phyloP scores from a whole-genome alignment of 2,329 filamentous ascomycete genomes.

The Curvularia spicifera region DNA sequence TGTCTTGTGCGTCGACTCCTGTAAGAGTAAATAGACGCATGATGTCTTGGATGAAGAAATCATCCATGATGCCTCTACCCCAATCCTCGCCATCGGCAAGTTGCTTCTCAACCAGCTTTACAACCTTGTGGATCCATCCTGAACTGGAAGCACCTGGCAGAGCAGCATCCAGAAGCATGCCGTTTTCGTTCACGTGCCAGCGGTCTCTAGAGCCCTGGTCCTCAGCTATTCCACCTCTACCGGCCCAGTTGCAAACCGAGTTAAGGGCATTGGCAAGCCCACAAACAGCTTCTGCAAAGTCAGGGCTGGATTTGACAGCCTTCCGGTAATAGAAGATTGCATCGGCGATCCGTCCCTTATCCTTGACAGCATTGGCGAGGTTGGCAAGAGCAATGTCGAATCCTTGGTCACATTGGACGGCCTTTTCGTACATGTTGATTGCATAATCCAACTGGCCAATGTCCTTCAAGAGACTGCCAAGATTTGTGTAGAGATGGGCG shows the following conservation, averaged over 20 bases:
- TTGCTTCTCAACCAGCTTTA: conserved; percentile 88
- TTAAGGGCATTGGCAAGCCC: conserved; percentile 93
- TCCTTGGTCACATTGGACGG: conserved; percentile 87
- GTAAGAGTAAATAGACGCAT: conserved; percentile 55
- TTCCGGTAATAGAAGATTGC: conserved; percentile 91
- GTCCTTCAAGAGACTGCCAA: conserved; percentile 94
- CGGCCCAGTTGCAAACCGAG: conserved; percentile 94
- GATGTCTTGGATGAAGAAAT: conserved; percentile 50
- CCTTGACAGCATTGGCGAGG: conserved; percentile 95
- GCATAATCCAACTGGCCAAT: conserved; percentile 91
- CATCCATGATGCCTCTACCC: conserved; percentile 73
- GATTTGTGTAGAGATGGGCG: conserved; percentile 94
- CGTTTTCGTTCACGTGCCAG: conserved; percentile 89
- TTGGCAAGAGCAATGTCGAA: conserved; percentile 98
- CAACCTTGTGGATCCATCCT: conserved; percentile 88
- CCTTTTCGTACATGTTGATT: conserved; percentile 96
- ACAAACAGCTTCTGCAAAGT: conserved; percentile 96
- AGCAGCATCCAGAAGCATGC: conserved; percentile 78
- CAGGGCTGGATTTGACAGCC: conserved; percentile 88
- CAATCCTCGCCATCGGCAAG: conserved; percentile 84
- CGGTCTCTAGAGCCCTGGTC: conserved; percentile 76
- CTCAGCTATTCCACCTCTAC: conserved; percentile 83
- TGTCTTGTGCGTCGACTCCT: conserved; percentile 38
- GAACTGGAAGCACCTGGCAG: conserved; percentile 65
- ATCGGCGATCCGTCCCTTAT: conserved; percentile 89